These are phyloP conservation scores for Adansonia gregorii DNA, from an alignment of 441 rosid species.

Conservation along the genomic window DNA sequence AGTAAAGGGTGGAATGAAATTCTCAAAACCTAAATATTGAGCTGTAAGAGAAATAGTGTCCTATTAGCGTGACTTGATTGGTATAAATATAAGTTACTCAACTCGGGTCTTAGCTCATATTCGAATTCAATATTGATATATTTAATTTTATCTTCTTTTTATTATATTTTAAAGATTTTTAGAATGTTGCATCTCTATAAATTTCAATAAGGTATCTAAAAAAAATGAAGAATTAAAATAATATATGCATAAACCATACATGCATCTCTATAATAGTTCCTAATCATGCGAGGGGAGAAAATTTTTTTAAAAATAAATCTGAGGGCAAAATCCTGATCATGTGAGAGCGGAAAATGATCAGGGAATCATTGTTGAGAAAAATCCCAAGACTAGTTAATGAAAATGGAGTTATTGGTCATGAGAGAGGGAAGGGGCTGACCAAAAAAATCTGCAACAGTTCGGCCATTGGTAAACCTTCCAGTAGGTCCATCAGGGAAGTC, in stretches of 20 bases:
- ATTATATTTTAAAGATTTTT: no score
- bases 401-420: background rate
- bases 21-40: conserved; percentile 53
- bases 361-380: background rate
- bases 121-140: no score
- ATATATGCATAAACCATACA: no score
- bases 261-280: background rate
- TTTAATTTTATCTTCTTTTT: no score
- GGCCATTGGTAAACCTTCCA: conserved; percentile 46
- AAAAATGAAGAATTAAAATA: no score
- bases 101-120: no score
- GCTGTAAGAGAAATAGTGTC: conserved; percentile 39
- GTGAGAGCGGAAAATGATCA: background rate
- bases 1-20: conserved; percentile 51
- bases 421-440: conserved; percentile 24
- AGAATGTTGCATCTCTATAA: no score
- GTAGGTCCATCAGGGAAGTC: conserved; percentile 42
- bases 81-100: no score
- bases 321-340: background rate
- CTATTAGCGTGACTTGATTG: conserved; percentile 2
- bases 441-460: conserved; percentile 35
- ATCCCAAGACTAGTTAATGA: background rate
- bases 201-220: no score
- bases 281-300: no score
- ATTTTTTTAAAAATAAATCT: background rate